These are phyloP conservation scores for Euphorbia corollata DNA, from an alignment of 441 rosid species.

Conservation along the genomic window DNA sequence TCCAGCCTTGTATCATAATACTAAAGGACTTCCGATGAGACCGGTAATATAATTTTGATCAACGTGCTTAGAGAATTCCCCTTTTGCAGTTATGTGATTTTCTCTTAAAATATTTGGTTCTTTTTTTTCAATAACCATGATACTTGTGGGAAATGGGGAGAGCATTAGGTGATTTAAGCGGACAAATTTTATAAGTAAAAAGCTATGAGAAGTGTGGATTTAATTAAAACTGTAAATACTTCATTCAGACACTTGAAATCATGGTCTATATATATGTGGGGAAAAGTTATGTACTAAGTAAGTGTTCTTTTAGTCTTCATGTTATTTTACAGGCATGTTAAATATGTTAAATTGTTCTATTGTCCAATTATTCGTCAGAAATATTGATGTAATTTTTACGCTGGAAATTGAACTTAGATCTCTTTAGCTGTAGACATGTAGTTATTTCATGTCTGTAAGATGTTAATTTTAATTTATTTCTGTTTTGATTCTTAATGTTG, in stretches of 20 bases:
- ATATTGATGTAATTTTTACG: background rate
- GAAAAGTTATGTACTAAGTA: background rate
- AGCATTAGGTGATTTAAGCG: background rate
- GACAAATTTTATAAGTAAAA: background rate
- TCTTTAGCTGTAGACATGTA: too few relatives aligned
- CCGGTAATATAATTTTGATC: conserved; percentile 37
- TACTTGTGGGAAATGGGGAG: background rate
- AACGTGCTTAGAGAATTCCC: background rate
- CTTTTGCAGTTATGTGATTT: background rate
- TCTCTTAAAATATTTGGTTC: background rate
- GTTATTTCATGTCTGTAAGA: background rate
- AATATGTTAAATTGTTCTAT: background rate
- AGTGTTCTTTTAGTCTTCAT: background rate
- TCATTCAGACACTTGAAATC: background rate
- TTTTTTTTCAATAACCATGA: conserved; percentile 1
- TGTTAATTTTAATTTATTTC: background rate
- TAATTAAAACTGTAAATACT: too few relatives aligned
- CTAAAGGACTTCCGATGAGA: conserved; percentile 90
- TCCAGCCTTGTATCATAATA: conserved; percentile 54
- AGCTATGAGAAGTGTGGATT: background rate
- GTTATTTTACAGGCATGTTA: background rate
- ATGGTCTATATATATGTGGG: background rate
- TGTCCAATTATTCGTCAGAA: background rate
- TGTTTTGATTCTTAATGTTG: background rate
- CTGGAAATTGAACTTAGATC: background rate